Evolutionary conservation across 139 green algal genomes (phyloP), one percentile per base, ranked within the genome.

Genomic region (Ettlia oleoabundans): DNA sequence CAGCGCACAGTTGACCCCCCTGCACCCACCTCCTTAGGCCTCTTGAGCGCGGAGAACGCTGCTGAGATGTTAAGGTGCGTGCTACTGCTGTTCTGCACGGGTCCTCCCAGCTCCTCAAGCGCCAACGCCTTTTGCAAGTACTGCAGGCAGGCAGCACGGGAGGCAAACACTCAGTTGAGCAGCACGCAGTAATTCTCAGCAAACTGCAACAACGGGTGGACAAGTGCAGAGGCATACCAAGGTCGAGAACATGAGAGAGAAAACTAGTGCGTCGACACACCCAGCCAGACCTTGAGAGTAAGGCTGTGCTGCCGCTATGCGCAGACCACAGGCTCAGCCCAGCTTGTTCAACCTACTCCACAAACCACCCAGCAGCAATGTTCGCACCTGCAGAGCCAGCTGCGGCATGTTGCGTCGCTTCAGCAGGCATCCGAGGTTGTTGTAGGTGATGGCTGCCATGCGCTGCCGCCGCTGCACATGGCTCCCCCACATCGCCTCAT

Each of bases 371-470:
- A n/a, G n/a, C n/a, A n/a, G n/a, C n/a, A n/a, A n/a, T n/a, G n/a
- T n/a, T 6, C 58, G 0, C 63, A 53, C 76, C 76, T 82, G 76
- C 70, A 88, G 79, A 38, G 84, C 79, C 52, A 76, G 37, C 52
- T 74, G 47, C 40, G 84, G 84, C 53, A 71, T 30, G 43, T 68
- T 71, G 41, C 55, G 52, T 66, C 84, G 79, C 71, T 82, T 76
- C 61, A 76, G 83, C 18, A 88, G 73, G 79, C 84, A 88, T n/a
- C 84, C 84, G 2, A 88, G 62, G 73, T 88, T 88, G 80, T 88
- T 88, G 78, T 81, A 88, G 0, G 84, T 86, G 61, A 88, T 86
- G 40, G 80, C 51, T 35, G 35, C 51, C 65, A 83, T 76, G 78
- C 51, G 76, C 33, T 43, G 21, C 18, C 62, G 63, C 62, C 70